phyloP scores from a whole-genome alignment of 139 green algal species.

The Chloropicon primus region DNA sequence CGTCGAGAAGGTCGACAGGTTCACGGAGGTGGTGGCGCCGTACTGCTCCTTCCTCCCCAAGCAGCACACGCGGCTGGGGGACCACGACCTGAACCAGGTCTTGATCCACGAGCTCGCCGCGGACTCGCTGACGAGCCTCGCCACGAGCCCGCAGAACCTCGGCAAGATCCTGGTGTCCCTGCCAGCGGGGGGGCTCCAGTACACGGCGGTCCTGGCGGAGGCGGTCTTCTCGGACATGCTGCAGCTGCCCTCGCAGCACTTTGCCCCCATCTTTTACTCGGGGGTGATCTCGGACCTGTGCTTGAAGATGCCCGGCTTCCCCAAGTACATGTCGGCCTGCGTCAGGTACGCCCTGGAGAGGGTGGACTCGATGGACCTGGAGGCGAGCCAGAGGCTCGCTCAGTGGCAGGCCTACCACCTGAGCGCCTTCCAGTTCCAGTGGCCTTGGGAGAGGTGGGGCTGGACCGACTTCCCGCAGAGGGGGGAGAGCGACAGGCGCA shows the following conservation, averaged over 20 bases:
- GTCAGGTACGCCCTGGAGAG: slow-evolving; percentile 48
- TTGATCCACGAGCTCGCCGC: neutral
- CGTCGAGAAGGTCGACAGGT: neutral
- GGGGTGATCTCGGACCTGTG: slow-evolving; percentile 74
- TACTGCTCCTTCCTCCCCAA: neutral
- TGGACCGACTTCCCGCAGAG: neutral
- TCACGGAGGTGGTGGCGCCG: neutral
- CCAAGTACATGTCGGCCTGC: slow-evolving; percentile 43
- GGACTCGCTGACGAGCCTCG: neutral
- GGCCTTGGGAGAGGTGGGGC: slow-evolving; percentile 75
- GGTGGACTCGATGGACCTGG: slow-evolving; percentile 43
- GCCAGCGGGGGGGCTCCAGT: slow-evolving; percentile 2
- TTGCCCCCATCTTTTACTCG: slow-evolving; percentile 65
- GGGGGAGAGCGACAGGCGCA: neutral
- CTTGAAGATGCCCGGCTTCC: slow-evolving; percentile 38
- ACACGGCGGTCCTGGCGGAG: slow-evolving; percentile 57
- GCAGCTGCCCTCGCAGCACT: slow-evolving; percentile 42
- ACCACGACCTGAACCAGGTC: neutral
- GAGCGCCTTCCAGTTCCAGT: slow-evolving; percentile 71
- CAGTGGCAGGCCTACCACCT: slow-evolving; percentile 83
- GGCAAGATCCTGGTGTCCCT: neutral
- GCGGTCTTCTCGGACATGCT: slow-evolving; percentile 76
- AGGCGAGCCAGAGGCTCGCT: slow-evolving; percentile 46
- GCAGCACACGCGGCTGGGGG: neutral
- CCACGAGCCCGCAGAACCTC: neutral